These are phyloP conservation scores for Inga oerstediana DNA, from an alignment of 306 rosid species.

Conservation along the genomic window DNA sequence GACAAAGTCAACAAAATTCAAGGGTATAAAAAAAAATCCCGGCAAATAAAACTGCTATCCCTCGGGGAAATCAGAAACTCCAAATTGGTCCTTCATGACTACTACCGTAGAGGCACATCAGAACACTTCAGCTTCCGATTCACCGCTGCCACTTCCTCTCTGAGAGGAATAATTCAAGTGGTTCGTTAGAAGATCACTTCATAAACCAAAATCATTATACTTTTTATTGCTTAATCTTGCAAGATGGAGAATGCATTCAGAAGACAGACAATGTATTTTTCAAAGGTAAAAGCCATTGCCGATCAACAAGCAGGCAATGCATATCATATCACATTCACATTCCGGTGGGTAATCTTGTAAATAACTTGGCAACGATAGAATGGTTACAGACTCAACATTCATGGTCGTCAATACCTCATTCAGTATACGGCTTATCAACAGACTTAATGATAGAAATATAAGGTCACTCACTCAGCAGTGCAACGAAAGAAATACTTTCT, in stretches of 20 bases:
- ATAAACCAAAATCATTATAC: constrained; percentile 5
- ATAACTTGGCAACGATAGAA: neutral
- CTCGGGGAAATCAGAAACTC: constrained; percentile 37
- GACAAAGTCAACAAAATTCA: constrained; percentile 24
- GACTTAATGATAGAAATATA: neutral
- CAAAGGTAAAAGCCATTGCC: neutral
- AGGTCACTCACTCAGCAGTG: neutral
- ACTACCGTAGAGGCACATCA: constrained; percentile 36
- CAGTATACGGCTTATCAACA: neutral
- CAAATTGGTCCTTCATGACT: constrained; percentile 30
- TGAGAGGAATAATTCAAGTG: constrained; percentile 50
- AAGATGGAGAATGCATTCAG: neutral
- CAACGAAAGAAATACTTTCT: neutral
- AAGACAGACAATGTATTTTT: neutral
- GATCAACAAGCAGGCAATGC: neutral
- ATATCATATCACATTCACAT: neutral
- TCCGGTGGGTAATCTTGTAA: neutral
- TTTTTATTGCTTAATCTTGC: neutral
- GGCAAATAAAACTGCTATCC: constrained; percentile 42
- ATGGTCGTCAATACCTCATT: constrained; percentile 8
- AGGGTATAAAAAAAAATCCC: constrained; percentile 13
- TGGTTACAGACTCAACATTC: constrained; percentile 16
- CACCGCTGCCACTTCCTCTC: constrained; percentile 92
- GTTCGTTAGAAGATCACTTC: constrained; percentile 24
- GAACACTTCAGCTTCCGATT: constrained; percentile 36